Conservation (phyloP, 2,329 filamentous ascomycete species). For the Fusarium hostae region DNA sequence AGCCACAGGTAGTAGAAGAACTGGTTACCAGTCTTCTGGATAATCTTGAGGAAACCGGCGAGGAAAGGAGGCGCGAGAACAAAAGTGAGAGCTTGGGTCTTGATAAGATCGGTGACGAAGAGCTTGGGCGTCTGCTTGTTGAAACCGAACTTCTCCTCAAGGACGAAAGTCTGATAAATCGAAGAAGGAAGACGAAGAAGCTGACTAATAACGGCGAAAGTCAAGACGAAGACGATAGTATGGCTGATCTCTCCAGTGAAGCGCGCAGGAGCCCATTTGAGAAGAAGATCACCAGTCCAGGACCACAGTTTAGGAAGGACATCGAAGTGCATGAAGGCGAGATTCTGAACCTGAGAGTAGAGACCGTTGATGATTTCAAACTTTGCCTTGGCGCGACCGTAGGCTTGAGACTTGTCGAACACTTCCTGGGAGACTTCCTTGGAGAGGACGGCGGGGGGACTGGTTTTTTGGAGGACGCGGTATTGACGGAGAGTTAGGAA, state of each 20-base stretch:
- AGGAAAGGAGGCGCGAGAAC: conserved; percentile 88
- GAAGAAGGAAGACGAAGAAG: conserved; percentile 81
- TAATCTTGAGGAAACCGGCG: conserved; percentile 90
- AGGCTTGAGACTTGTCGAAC: conserved; percentile 95
- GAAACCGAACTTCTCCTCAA: conserved; percentile 98
- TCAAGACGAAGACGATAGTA: conserved; percentile 90
- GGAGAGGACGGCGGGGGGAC: conserved; percentile 85
- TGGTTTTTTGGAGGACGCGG: conserved; percentile 80
- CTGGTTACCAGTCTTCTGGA: conserved; percentile 89
- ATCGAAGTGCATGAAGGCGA: conserved; percentile 90
- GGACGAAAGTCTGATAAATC: conserved; percentile 93
- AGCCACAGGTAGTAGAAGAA: conserved; percentile 99
- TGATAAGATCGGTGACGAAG: conserved; percentile 91
- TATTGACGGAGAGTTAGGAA: conserved; percentile 93
- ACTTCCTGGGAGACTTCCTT: conserved; percentile 90
- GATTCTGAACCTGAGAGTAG: conserved; percentile 87
- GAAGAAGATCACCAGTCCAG: conserved; percentile 78
- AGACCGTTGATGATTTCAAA: conserved; percentile 85
- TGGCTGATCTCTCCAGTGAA: conserved; percentile 95
- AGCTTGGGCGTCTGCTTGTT: conserved; percentile 95
- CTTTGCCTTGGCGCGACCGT: conserved; percentile 94
- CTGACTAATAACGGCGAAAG: conserved; percentile 85
- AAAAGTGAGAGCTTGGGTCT: conserved; percentile 84
- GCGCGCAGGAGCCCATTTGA: conserved; percentile 77
- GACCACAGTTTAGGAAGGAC: conserved; percentile 91